Percentiles rank a stretch among this genome's conserved stretches.
phyloP scores from a whole-genome alignment of 495 filamentous ascomycete genomes.

The Aspergillus mulundensis region DNA sequence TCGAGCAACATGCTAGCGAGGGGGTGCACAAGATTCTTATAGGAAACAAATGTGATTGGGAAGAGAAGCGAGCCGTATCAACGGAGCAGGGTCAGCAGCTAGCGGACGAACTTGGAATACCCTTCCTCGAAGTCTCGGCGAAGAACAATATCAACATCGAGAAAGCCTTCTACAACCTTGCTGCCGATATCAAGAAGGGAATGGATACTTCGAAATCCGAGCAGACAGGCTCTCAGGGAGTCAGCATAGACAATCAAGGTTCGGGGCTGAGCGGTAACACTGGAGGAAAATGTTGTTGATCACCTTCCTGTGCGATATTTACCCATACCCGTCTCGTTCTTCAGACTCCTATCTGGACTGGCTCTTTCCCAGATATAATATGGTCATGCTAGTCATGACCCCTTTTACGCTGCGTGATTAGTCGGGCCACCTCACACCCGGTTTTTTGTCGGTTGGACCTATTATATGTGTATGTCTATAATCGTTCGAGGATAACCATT shows the following conservation, averaged over 20 bases:
- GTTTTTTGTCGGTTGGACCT: slow-evolving; percentile 7
- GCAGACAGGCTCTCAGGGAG: slow-evolving; percentile 56
- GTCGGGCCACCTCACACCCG: not conserved
- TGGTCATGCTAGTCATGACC: not conserved
- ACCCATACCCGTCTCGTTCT: slow-evolving; percentile 10
- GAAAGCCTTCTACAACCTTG: slow-evolving; percentile 95
- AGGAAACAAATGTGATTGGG: slow-evolving; percentile 99
- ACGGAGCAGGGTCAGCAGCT: slow-evolving; percentile 91
- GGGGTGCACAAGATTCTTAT: slow-evolving; percentile 99
- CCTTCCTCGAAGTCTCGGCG: slow-evolving; percentile 96
- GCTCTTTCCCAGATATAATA: not conserved
- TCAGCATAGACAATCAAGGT: slow-evolving; percentile 65
- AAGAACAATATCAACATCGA: slow-evolving; percentile 99
- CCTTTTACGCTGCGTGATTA: not conserved
- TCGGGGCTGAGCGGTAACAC: slow-evolving; percentile 54
- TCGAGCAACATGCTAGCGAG: slow-evolving; percentile 97
- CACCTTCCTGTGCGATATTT: not conserved
- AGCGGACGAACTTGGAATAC: slow-evolving; percentile 93
- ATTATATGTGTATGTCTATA: slow-evolving; percentile 14
- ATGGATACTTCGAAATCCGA: slow-evolving; percentile 73
- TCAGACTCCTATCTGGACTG: not conserved
- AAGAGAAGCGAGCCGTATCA: slow-evolving; percentile 92
- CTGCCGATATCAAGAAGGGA: slow-evolving; percentile 93
- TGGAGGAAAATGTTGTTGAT: slow-evolving; percentile 85
- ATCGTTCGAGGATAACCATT: slow-evolving; percentile 6